Conservation (phyloP, 2,329 filamentous ascomycete species). For the Fusarium continuum region DNA sequence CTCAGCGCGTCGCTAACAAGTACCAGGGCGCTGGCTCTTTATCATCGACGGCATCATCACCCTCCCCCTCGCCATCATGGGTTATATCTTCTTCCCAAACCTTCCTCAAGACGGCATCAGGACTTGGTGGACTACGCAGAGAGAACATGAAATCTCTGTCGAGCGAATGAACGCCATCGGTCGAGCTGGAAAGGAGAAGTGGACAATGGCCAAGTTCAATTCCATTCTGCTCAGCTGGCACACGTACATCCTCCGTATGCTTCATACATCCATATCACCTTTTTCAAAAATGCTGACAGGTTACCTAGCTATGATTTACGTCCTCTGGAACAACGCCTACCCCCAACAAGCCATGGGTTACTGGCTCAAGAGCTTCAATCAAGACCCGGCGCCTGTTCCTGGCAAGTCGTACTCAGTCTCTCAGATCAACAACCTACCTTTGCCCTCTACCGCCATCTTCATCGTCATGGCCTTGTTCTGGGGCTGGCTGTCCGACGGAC, state of each 20-base stretch:
- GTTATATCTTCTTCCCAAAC: constrained; percentile 44
- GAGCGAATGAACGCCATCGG: constrained; percentile 18
- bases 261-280: accelerated
- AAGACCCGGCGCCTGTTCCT: background rate
- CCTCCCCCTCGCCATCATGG: constrained; percentile 15
- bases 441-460: constrained; percentile 30
- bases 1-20: accelerated
- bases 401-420: background rate
- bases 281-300: background rate
- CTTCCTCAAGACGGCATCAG: constrained; percentile 34
- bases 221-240: constrained; percentile 32
- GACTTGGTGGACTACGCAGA: constrained; percentile 41
- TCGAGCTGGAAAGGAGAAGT: constrained; percentile 28
- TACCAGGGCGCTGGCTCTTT: constrained; percentile 45
- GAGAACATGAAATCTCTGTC: constrained; percentile 36
- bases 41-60: constrained; percentile 49
- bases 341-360: background rate
- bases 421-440: constrained; percentile 11
- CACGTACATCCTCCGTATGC: constrained; percentile 21
- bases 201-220: constrained; percentile 22
- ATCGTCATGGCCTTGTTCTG: constrained; percentile 26
- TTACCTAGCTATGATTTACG: background rate
- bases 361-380: constrained; percentile 9
- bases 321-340: constrained; percentile 6
- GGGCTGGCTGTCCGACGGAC: constrained; percentile 36